phyloP scores from a whole-genome alignment of 768 basidiomycete species.

The Suillus spraguei region DNA sequence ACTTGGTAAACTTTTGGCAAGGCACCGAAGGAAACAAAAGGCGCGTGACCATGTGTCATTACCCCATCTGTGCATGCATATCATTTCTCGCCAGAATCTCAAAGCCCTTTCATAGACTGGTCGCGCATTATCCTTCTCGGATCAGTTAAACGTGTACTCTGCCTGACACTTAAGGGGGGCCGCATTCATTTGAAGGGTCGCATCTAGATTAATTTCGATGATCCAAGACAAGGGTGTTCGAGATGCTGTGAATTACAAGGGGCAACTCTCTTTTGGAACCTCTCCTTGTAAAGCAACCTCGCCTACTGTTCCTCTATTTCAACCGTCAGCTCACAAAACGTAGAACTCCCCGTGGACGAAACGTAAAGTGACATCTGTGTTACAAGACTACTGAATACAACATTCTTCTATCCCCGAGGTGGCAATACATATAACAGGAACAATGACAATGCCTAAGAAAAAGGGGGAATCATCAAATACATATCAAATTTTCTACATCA shows the following conservation, averaged over 20 bases:
- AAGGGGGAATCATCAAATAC: conserved; percentile 5
- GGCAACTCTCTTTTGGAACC: background rate
- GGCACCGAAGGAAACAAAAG: conserved; percentile 17
- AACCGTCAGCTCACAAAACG: background rate
- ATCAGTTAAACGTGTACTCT: conserved; percentile 1
- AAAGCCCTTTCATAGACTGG: conserved; percentile 7
- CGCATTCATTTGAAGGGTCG: background rate
- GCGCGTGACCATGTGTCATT: conserved; percentile 29
- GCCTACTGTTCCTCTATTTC: background rate
- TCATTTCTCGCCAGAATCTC: background rate
- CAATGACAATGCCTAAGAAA: background rate
- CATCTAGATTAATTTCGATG: background rate
- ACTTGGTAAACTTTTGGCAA: conserved; percentile 7
- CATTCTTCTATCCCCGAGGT: background rate
- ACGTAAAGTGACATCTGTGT: background rate
- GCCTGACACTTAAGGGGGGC: background rate
- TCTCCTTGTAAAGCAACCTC: background rate
- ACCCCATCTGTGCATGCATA: background rate
- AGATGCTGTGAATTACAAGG: background rate
- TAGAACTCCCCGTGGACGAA: background rate
- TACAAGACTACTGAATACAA: conserved; percentile 8
- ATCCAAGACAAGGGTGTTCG: conserved; percentile 1
- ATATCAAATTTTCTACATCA: background rate
- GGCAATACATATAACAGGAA: conserved; percentile 3
- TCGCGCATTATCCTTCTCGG: conserved; percentile 3